These are phyloP conservation scores for Vitis hybrid DNA, from an alignment of 177 flowering plant species.

Conservation along the genomic window DNA sequence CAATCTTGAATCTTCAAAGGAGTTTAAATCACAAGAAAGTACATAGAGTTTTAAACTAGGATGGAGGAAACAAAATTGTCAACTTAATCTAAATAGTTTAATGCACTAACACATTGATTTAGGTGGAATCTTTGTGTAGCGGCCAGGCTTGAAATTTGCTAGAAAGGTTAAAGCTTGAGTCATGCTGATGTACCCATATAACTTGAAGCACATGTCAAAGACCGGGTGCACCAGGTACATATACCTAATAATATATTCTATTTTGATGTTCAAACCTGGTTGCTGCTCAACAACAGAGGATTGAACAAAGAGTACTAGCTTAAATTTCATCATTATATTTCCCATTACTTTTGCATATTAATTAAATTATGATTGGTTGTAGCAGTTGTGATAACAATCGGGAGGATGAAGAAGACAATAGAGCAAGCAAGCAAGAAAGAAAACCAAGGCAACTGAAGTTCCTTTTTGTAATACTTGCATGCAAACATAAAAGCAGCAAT, in stretches of 20 bases:
- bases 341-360: no score
- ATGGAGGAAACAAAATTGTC: no score
- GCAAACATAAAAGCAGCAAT: conserved; percentile 36
- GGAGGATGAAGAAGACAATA: conserved; percentile 55
- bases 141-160: conserved; percentile 55
- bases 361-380: conserved; percentile 41
- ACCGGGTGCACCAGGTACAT: conserved; percentile 55
- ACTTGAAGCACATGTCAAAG: conserved; percentile 66
- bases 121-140: conserved; percentile 66
- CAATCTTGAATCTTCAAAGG: no score
- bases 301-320: background rate
- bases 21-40: no score
- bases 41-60: no score
- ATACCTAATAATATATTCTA: conserved; percentile 59
- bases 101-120: conserved; percentile 36
- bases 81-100: no score
- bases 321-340: background rate
- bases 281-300: conserved; percentile 18
- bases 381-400: conserved; percentile 53
- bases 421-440: conserved; percentile 50
- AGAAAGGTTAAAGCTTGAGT: conserved; percentile 50
- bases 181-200: conserved; percentile 66
- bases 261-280: conserved; percentile 59
- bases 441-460: conserved; percentile 66
- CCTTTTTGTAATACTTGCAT: conserved; percentile 37